phyloP scores from a whole-genome alignment of 192 early-diverging fungal genomes.

The Coemansia sp. region DNA sequence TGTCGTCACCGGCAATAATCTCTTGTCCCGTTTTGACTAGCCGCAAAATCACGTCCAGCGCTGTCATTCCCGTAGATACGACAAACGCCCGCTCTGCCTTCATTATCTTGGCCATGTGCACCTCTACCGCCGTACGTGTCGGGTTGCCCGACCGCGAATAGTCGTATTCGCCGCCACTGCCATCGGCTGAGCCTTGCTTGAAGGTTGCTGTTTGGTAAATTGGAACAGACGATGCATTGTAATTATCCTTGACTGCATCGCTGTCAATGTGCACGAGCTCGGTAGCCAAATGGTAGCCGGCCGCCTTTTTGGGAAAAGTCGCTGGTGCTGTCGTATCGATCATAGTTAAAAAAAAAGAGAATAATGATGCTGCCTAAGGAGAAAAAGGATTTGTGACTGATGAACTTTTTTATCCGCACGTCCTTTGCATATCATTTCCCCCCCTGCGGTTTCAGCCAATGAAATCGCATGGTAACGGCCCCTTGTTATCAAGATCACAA shows the following conservation, averaged over 20 bases:
- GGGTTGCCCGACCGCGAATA: constrained; percentile 98
- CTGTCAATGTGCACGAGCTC: constrained; percentile 77
- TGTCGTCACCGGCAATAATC: constrained; percentile 93
- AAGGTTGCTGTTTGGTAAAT: constrained; percentile 99
- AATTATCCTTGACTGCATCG: constrained; percentile 73
- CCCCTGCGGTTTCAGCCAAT: background rate
- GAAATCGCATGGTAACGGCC: constrained; percentile 5
- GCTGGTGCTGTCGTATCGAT: constrained; percentile 7
- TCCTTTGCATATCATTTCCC: background rate
- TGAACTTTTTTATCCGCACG: background rate
- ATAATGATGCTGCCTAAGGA: background rate
- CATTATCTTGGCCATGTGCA: constrained; percentile 96
- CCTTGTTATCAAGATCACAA: constrained; percentile 7
- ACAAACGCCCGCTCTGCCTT: constrained; percentile 82
- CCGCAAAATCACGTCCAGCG: constrained; percentile 89
- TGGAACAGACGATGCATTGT: constrained; percentile 91
- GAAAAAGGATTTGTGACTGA: background rate
- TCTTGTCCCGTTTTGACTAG: constrained; percentile 88
- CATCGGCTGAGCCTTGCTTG: constrained; percentile 82
- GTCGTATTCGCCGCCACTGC: constrained; percentile 87
- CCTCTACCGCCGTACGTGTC: constrained; percentile 91
- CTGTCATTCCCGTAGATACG: constrained; percentile 92
- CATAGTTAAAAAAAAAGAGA: constrained; percentile 6
- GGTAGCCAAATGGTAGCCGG: constrained; percentile 69
- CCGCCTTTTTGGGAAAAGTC: constrained; percentile 4